Evolutionary conservation across 805 yeast genomes (phyloP), one percentile per base, ranked within the genome.

Genomic region (Candida anglica): DNA sequence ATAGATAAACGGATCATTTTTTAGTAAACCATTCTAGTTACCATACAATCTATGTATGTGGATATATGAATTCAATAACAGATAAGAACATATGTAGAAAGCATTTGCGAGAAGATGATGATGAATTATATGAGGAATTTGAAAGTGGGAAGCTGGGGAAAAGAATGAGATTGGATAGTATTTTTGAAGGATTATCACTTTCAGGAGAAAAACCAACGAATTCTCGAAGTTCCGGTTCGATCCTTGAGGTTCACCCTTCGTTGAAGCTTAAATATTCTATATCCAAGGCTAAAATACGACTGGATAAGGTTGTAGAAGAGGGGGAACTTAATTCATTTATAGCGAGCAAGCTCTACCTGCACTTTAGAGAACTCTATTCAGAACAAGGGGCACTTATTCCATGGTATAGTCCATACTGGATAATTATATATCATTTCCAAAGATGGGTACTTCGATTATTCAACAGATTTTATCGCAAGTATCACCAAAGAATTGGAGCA

Each of bases 381-480:
- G 41, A 44, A 6, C 46, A 48, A 16, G 28, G 44, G 16, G 43
- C 47, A 28, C 27, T 65, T 13, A 43, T 61, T 15, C 42, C 30
- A 17, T 55, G 59, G 49, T 52, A 49, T 34, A 51, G 47, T 36
- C 52, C 49, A n/a, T 32, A 42, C n/a, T 36, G 47, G 8, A 15
- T 66, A 15, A 34, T 66, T 11, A 38, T 47, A 3, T 45, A 42
- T 19, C 51, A 47, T 24, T 63, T 62, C 39, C 65, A 64, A 37
- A 24, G 33, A 28, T 66, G 72, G 72, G 46, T 53, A 8, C 31
- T 57, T 10, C 42, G 63, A 24, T 43, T 66, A 33, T 65, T 66
- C 44, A 64, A 63, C 41, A 31, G 47, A 16, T 66, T 63, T 41
- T 42, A 61, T 4, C 40, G 41, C 25, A 48, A 52, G 29, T 64